Conservation (phyloP, 768 basidiomycete genomes). For the Butyriboletus loyo region DNA sequence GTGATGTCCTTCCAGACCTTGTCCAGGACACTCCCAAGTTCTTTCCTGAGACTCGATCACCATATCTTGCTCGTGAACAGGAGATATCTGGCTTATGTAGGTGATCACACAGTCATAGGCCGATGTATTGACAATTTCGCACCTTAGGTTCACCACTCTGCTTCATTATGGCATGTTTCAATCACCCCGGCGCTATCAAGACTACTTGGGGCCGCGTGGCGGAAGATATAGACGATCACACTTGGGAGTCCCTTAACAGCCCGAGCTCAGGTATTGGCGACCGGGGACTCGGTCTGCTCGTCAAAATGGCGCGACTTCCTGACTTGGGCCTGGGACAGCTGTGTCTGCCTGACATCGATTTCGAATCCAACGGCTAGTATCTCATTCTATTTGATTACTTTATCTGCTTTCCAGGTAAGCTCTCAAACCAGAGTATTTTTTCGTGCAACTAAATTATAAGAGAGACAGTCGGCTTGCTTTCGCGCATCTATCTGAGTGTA, state of each 20-base stretch:
- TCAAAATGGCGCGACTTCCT: slow-evolving; percentile 72
- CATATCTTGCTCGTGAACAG: slow-evolving; percentile 56
- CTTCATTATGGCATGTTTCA: slow-evolving; percentile 69
- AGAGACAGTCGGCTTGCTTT: slow-evolving; percentile 6
- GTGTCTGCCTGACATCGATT: slow-evolving; percentile 31
- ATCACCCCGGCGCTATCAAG: slow-evolving; percentile 60
- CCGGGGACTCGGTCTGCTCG: slow-evolving; percentile 54
- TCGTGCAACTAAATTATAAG: not conserved
- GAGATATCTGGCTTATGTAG: slow-evolving; percentile 74
- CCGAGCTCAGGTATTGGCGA: slow-evolving; percentile 35
- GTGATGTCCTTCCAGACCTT: slow-evolving; percentile 59
- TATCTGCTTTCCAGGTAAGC: slow-evolving; percentile 9
- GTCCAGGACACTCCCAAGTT: slow-evolving; percentile 24
- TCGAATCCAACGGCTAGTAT: slow-evolving; percentile 19
- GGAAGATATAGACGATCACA: slow-evolving; percentile 63
- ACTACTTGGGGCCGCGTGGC: slow-evolving; percentile 66
- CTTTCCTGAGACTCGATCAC: slow-evolving; percentile 27
- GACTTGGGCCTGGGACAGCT: slow-evolving; percentile 74
- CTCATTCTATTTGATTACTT: not conserved
- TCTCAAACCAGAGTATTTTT: not conserved
- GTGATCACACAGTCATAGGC: slow-evolving; percentile 23
- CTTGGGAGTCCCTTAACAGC: slow-evolving; percentile 60
- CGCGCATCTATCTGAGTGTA: slow-evolving; percentile 14
- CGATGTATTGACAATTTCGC: not conserved
- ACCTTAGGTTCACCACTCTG: slow-evolving; percentile 70